phyloP scores from a whole-genome alignment of 371 early-diverging fungal genomes.

The Syncephalastrum contaminatum region DNA sequence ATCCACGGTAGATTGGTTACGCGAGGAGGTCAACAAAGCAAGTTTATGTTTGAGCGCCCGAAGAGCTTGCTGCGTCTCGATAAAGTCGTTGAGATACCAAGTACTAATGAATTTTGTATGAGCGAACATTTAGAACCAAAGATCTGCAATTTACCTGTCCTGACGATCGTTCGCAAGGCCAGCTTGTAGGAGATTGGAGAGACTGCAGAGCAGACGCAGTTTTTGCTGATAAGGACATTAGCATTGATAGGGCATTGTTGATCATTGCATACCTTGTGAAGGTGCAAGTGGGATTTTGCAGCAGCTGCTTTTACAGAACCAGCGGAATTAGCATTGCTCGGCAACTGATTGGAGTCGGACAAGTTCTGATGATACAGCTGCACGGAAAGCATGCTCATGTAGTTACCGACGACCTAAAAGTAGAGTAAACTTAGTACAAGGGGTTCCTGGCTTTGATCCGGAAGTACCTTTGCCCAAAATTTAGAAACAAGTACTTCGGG shows the following conservation, averaged over 20 bases:
- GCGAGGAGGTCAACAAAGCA: not conserved
- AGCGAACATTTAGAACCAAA: not conserved
- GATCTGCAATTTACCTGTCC: slow-evolving; percentile 19
- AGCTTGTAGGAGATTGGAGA: slow-evolving; percentile 42
- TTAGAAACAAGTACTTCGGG: slow-evolving; percentile 59
- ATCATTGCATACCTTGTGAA: slow-evolving; percentile 31
- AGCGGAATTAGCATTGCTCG: slow-evolving; percentile 8
- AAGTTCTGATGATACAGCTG: slow-evolving; percentile 25
- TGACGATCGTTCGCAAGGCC: slow-evolving; percentile 31
- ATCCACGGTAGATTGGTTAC: no score
- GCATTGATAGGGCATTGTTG: not conserved
- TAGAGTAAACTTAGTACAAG: not conserved
- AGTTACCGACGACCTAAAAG: slow-evolving; percentile 43
- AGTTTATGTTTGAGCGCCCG: slow-evolving; percentile 39
- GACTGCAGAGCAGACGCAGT: slow-evolving; percentile 35
- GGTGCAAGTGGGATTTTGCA: slow-evolving; percentile 42
- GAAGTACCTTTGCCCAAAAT: slow-evolving; percentile 58
- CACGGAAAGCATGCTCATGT: slow-evolving; percentile 42
- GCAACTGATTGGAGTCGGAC: slow-evolving; percentile 4
- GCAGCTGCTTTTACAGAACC: slow-evolving; percentile 37
- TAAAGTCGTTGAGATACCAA: slow-evolving; percentile 56
- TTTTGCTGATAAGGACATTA: slow-evolving; percentile 19
- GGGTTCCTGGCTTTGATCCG: not conserved
- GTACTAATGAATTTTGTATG: not conserved
- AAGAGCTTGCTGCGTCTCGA: slow-evolving; percentile 44